Conservation (phyloP, 2,329 filamentous ascomycete species). For the Graphilbum sp. region DNA sequence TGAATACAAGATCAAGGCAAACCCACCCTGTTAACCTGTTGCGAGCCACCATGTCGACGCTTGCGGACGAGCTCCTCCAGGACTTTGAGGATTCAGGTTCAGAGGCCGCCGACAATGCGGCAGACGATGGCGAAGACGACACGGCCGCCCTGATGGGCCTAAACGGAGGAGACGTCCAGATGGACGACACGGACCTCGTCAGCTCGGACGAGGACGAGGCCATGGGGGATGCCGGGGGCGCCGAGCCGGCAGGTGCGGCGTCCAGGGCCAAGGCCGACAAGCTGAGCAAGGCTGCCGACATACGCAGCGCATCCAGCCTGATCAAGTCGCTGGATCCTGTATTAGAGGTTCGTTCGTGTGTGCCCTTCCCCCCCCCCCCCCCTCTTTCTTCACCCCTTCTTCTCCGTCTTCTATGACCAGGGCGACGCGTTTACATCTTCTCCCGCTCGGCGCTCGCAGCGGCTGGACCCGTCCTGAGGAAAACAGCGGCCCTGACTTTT, state of each 20-base stretch:
- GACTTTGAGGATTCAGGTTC: conserved; percentile 80
- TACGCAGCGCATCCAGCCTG: conserved; percentile 61
- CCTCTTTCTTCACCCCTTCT: neutral
- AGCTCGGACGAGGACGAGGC: conserved; percentile 45
- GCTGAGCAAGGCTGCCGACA: conserved; percentile 62
- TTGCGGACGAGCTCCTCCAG: conserved; percentile 82
- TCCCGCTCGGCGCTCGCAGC: neutral
- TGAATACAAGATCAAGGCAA: too few relatives aligned
- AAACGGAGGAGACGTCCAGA: conserved; percentile 31
- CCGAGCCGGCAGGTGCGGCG: conserved; percentile 50
- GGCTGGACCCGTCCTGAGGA: conserved; percentile 18
- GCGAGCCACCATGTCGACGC: conserved; percentile 86
- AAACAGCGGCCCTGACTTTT: conserved; percentile 51
- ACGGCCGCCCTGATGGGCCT: conserved; percentile 20
- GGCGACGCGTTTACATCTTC: conserved; percentile 45
- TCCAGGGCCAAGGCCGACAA: conserved; percentile 68
- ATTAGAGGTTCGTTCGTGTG: conserved; percentile 51
- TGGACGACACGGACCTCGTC: conserved; percentile 43
- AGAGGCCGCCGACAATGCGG: conserved; percentile 48
- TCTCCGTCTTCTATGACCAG: too few relatives aligned
- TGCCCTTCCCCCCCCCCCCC: neutral
- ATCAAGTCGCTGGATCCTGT: conserved; percentile 72
- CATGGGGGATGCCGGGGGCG: conserved; percentile 29
- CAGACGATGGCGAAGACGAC: conserved; percentile 29
- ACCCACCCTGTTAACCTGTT: too few relatives aligned